Evolutionary conservation across 805 yeast genomes (phyloP), one percentile per base, ranked within the genome.

Genomic region (Yarrowia phangngaensis): DNA sequence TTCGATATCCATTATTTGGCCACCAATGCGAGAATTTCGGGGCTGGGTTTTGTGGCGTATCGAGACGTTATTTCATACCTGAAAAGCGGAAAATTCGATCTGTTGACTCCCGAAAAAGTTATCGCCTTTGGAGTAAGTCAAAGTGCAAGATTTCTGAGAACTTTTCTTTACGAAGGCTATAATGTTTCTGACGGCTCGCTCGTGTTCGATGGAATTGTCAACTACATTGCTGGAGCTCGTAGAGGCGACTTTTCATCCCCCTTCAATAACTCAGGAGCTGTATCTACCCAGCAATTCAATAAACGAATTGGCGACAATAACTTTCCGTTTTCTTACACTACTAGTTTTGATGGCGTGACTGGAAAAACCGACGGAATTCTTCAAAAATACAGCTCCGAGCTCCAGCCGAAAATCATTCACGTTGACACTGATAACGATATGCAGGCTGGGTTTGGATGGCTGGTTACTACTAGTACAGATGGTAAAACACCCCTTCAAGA

Each of bases 381-480:
- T 11, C 20, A 23, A 20, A 29, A 22, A 20, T 41, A 41, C n/a
- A 26, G 35, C 8, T 28, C 34, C 16, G n/a, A 22, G 4, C 7
- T 41, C 12, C 48, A 41, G 48, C 48, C 48, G 28, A 41, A 41
- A 20, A 41, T 41, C 27, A 41, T 41, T 16, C 48, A 41, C 22
- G 48, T 41, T n/a, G 48, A 41, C 11, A 41, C 48, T 12, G 48
- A 41, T 15, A 41, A 41, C 35, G 48, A 41, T 11, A 41, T 41
- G 48, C 14, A 16, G 19, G 48, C 48, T 20, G 48, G 48, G 4
- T 41, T 41, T 12, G 20, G 29, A 12, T 41, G 48, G 48, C 11
- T 41, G 15, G 20, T 27, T 15, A 41, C 48, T n/a, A 41, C 48
- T 8, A 16, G 23, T 4, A 41, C 48, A 3, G 48, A 41, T 22